phyloP scores from a whole-genome alignment of 495 filamentous ascomycete genomes.

The Penicillium goetzii region DNA sequence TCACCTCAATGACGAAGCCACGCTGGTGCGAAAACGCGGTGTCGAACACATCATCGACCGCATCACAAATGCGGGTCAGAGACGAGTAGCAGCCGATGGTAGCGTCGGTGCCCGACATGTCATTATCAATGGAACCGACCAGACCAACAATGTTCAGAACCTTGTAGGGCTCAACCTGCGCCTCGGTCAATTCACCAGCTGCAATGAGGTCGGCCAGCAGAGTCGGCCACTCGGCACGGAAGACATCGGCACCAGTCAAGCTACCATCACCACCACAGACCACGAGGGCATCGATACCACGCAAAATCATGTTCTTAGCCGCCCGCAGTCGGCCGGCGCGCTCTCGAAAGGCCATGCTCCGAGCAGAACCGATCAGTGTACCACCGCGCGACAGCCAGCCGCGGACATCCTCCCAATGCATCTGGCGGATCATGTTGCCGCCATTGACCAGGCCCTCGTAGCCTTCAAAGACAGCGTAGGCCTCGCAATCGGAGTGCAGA shows the following conservation, averaged over 20 bases:
- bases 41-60: slow-evolving; percentile 94
- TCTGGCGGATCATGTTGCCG: slow-evolving; percentile 81
- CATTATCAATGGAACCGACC: slow-evolving; percentile 98
- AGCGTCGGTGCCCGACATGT: slow-evolving; percentile 94
- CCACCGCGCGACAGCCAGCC: slow-evolving; percentile 94
- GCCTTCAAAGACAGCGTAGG: slow-evolving; percentile 90
- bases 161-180: slow-evolving; percentile 71
- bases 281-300: slow-evolving; percentile 93
- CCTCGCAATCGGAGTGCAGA: slow-evolving; percentile 82
- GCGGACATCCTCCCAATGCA: slow-evolving; percentile 93
- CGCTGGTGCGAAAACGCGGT: slow-evolving; percentile 96
- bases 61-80: slow-evolving; percentile 86
- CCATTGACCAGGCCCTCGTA: slow-evolving; percentile 95
- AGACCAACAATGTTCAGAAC: slow-evolving; percentile 94
- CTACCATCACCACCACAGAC: slow-evolving; percentile 98
- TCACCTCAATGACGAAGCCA: slow-evolving; percentile 98
- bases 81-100: slow-evolving; percentile 98
- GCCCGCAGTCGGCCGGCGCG: slow-evolving; percentile 78
- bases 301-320: slow-evolving; percentile 89
- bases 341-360: slow-evolving; percentile 87
- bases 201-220: slow-evolving; percentile 81
- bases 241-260: slow-evolving; percentile 93
- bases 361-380: slow-evolving; percentile 93
- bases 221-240: slow-evolving; percentile 87
- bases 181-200: slow-evolving; percentile 64